Conservation (phyloP, 2,329 filamentous ascomycete species). For the Fusarium musae region DNA sequence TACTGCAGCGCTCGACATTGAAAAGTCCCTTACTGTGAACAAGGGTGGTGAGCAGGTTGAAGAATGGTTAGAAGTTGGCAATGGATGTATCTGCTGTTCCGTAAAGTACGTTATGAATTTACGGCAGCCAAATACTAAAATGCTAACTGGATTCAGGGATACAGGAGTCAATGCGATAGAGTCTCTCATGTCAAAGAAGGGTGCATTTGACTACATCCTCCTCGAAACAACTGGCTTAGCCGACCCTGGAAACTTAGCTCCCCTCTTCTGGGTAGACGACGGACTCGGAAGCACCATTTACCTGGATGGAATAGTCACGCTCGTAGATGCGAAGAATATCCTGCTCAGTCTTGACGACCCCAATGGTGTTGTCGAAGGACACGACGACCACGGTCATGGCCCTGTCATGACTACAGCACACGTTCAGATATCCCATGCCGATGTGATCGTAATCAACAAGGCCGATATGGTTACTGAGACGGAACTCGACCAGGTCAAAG, state of each 20-base stretch:
- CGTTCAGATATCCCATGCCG: conserved; percentile 95
- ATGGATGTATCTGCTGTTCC: conserved; percentile 97
- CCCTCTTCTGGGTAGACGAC: conserved; percentile 97
- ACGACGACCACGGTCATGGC: conserved; percentile 65
- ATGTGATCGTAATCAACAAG: conserved; percentile 96
- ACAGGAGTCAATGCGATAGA: conserved; percentile 95
- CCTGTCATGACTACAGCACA: conserved; percentile 90
- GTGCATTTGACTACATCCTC: conserved; percentile 96
- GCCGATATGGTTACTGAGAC: conserved; percentile 79
- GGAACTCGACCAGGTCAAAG: conserved; percentile 75
- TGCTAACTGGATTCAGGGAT: conserved; percentile 67
- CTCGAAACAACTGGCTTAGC: conserved; percentile 96
- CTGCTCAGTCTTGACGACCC: conserved; percentile 82
- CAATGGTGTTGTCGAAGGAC: conserved; percentile 62
- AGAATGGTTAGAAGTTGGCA: conserved; percentile 95
- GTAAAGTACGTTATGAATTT: conserved; percentile 73
- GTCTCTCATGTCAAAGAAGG: conserved; percentile 92
- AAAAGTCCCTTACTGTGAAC: conserved; percentile 93
- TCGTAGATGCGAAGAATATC: conserved; percentile 96
- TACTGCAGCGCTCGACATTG: conserved; percentile 84
- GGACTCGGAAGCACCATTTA: conserved; percentile 95
- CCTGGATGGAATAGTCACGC: conserved; percentile 93
- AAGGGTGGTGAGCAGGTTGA: conserved; percentile 84
- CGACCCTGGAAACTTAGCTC: conserved; percentile 94
- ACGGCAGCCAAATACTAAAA: background rate